Evolutionary conservation across 2,329 filamentous ascomycete species (phyloP).

Genomic region (Venturia nashicola): DNA sequence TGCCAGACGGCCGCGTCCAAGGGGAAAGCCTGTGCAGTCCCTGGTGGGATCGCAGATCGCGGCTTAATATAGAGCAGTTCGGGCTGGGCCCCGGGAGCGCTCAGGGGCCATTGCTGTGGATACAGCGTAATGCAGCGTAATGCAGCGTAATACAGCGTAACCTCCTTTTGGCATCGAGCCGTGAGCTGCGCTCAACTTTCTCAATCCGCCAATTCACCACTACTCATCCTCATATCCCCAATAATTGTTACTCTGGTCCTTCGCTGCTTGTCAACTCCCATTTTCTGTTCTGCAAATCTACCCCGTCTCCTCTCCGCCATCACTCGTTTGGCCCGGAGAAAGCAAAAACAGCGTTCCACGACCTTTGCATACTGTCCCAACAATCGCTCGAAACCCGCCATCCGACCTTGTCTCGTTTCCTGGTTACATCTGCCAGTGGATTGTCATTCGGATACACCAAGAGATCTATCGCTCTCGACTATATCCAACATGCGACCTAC

Average conservation of each 20-base stretch:
- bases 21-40: background rate
- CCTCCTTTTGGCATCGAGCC: too few relatives aligned
- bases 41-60: too few relatives aligned
- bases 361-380: background rate
- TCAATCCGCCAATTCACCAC: background rate
- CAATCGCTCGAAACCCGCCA: background rate
- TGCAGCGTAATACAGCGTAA: background rate
- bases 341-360: background rate
- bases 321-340: conserved; percentile 1
- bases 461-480: background rate
- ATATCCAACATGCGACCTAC: conserved; percentile 22
- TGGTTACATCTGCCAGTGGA: background rate
- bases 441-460: background rate
- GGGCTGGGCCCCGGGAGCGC: background rate
- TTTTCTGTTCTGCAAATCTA: background rate
- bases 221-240: background rate
- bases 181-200: background rate
- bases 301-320: background rate
- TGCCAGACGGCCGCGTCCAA: background rate
- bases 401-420: background rate
- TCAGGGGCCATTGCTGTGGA: background rate
- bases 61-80: background rate
- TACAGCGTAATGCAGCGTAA: too few relatives aligned
- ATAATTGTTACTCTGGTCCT: background rate
- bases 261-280: background rate